Evolutionary conservation across 1,139 yeast species (phyloP).

Genomic region (Kazachstania sp.): DNA sequence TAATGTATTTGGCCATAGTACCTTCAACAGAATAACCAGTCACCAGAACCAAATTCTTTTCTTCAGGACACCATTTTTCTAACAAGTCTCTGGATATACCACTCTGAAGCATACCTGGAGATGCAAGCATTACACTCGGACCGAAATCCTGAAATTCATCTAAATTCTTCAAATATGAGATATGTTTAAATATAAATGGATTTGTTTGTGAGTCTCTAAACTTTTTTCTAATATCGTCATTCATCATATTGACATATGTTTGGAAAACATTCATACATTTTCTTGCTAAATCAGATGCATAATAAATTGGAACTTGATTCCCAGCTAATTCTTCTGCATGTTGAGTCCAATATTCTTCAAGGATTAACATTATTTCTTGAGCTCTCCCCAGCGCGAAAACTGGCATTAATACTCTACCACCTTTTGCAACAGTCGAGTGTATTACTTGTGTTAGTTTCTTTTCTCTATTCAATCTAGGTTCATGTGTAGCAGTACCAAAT

Average conservation of each 20-base stretch:
- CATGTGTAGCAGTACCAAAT: constrained; percentile 96
- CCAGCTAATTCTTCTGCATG: constrained; percentile 71
- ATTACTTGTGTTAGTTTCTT: constrained; percentile 68
- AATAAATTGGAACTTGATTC: constrained; percentile 62
- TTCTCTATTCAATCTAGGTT: constrained; percentile 81
- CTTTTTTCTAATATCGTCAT: constrained; percentile 72
- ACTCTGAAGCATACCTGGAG: constrained; percentile 97
- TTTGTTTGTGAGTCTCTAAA: constrained; percentile 70
- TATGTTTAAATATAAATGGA: constrained; percentile 84
- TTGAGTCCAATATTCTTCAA: constrained; percentile 90
- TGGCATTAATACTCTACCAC: constrained; percentile 88
- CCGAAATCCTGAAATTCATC: constrained; percentile 88
- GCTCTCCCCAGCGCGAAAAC: constrained; percentile 97
- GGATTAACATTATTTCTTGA: constrained; percentile 77
- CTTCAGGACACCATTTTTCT: constrained; percentile 97
- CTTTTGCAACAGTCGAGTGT: constrained; percentile 75
- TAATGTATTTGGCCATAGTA: constrained; percentile 84
- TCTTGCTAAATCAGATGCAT: constrained; percentile 87
- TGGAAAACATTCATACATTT: constrained; percentile 97
- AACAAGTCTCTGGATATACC: constrained; percentile 86
- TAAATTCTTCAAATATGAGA: constrained; percentile 68
- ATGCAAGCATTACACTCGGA: constrained; percentile 92
- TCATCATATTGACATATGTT: constrained; percentile 95
- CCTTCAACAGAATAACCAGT: constrained; percentile 99
- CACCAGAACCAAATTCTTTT: constrained; percentile 73